A percentile compares a stretch with the other conserved stretches of the same genome.
Conservation (phyloP, 495 filamentous ascomycete genomes). For the Aspergillus conjunctus region DNA sequence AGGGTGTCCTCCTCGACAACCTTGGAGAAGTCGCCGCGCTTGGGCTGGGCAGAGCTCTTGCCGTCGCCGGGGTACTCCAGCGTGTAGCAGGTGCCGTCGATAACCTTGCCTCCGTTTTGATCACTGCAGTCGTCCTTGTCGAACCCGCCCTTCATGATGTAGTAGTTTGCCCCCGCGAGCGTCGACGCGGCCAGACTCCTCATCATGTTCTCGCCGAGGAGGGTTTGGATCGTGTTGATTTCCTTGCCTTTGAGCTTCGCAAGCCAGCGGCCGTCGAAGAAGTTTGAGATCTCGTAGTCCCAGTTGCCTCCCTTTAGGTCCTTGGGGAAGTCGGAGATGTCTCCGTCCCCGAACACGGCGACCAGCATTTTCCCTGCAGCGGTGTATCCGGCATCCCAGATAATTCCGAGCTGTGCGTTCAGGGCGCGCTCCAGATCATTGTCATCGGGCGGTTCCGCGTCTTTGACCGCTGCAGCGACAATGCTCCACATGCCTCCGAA, state of each 20-base stretch:
- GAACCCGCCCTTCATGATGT: conserved; percentile 1
- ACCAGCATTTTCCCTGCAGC: neutral
- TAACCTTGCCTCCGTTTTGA: neutral
- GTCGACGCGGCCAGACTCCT: neutral
- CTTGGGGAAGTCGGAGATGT: neutral
- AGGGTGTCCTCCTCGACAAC: neutral
- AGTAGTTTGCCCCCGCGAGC: neutral
- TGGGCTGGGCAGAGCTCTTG: neutral
- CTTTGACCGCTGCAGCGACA: neutral
- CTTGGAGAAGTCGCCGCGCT: neutral
- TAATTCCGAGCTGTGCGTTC: neutral
- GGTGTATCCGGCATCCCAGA: neutral
- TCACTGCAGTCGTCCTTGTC: neutral
- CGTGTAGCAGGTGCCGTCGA: conserved; percentile 9
- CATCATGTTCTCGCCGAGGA: neutral
- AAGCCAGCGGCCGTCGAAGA: conserved; percentile 5
- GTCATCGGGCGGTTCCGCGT: neutral
- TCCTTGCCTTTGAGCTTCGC: neutral
- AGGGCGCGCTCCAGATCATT: neutral
- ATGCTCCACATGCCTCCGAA: neutral
- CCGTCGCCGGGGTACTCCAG: conserved; percentile 3
- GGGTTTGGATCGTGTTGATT: neutral
- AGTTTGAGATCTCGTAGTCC: conserved; percentile 2
- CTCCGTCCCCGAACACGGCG: neutral
- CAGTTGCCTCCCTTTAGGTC: neutral